Evolutionary conservation across 75 land plant genomes (phyloP).

Genomic region (Selaginella tamariscina): DNA sequence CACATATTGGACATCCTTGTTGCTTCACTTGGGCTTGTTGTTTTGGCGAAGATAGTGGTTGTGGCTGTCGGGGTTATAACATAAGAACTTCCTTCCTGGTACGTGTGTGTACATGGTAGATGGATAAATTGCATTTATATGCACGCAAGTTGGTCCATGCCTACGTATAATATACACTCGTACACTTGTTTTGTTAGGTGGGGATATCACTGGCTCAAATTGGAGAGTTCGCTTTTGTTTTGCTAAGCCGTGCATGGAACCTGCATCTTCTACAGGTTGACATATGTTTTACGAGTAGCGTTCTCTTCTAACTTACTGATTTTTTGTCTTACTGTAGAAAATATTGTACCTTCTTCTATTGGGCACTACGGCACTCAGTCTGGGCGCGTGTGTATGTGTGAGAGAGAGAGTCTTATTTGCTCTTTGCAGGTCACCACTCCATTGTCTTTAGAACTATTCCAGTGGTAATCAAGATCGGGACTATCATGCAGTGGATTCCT

Average conservation of each 20-base stretch:
- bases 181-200: conserved; percentile 57
- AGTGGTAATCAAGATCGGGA: conserved; percentile 74
- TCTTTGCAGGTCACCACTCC: conserved; percentile 97
- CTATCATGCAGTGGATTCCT: conserved; percentile 73
- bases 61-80: conserved; percentile 54
- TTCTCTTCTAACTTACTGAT: no score
- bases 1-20: conserved; percentile 81
- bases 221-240: no score
- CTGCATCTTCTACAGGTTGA: conserved; percentile 80
- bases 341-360: conserved; percentile 83
- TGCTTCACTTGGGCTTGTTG: conserved; percentile 76
- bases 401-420: background rate
- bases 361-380: conserved; percentile 94
- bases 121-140: background rate
- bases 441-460: conserved; percentile 89
- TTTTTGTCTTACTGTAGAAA: conserved; percentile 49
- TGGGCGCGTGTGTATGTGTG: conserved; percentile 22
- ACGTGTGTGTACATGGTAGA: conserved; percentile 17
- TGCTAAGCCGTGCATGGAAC: conserved; percentile 89
- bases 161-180: no score
- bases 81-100: conserved; percentile 64
- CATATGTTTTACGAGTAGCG: conserved; percentile 1
- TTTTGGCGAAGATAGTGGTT: conserved; percentile 60
- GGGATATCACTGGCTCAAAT: conserved; percentile 90
- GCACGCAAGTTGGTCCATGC: no score